Conservation (phyloP, 306 rosid genomes). For the Quercus cerris region DNA sequence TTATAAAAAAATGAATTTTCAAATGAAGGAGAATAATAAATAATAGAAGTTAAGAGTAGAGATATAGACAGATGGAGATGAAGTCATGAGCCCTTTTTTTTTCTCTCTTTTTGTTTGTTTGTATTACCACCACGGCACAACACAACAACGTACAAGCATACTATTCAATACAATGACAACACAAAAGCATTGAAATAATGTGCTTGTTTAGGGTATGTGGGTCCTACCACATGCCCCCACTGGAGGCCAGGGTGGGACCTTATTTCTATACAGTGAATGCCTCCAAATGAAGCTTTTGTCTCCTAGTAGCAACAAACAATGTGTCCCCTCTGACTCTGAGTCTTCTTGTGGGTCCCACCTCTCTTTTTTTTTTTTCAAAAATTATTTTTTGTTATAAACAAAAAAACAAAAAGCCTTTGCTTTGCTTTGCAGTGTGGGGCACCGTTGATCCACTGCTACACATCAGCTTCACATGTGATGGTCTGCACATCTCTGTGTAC, state of each 20-base stretch:
- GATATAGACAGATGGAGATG: no score
- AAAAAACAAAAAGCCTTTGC: background rate
- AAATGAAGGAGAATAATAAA: no score
- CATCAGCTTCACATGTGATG: conserved; percentile 43
- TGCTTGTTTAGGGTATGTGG: background rate
- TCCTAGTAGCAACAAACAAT: no score
- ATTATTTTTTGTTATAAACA: no score
- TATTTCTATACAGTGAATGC: background rate
- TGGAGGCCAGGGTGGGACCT: background rate
- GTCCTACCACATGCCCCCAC: conserved; percentile 19
- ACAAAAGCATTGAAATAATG: background rate
- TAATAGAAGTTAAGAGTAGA: no score
- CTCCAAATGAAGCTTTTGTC: background rate
- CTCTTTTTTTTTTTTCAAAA: no score
- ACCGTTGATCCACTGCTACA: conserved; percentile 28
- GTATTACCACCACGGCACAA: no score
- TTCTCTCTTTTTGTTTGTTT: no score
- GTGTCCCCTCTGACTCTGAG: background rate
- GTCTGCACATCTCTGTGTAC: conserved; percentile 16
- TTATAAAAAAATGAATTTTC: no score
- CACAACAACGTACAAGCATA: no score
- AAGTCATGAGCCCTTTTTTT: no score
- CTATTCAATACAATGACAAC: background rate
- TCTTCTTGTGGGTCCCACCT: background rate
- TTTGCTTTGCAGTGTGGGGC: background rate